A percentile compares a stretch with the other conserved stretches of the same genome.
These are phyloP conservation scores for Aspergillus biplanus DNA, from an alignment of 495 filamentous ascomycete genomes.

Conservation along the genomic window DNA sequence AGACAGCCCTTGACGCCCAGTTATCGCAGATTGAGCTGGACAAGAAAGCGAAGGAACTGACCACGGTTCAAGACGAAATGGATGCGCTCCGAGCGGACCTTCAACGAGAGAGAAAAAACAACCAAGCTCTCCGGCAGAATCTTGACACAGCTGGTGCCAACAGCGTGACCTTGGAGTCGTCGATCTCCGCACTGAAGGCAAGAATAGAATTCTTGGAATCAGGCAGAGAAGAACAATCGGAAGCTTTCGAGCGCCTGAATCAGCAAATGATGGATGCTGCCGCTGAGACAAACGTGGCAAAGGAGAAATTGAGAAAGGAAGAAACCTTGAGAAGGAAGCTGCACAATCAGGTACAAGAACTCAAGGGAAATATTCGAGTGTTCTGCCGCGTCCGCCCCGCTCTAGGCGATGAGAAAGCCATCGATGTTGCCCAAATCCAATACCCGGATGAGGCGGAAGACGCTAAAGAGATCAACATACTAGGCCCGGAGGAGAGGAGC, in stretches of 20 bases:
- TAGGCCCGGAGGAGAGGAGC: conserved; percentile 81
- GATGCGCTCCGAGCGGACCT: conserved; percentile 61
- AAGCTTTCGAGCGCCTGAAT: conserved; percentile 77
- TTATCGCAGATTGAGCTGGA: conserved; percentile 64
- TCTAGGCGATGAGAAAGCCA: conserved; percentile 56
- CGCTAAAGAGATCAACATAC: conserved; percentile 80
- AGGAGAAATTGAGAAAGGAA: conserved; percentile 85
- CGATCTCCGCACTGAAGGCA: conserved; percentile 71
- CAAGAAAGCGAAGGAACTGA: conserved; percentile 63
- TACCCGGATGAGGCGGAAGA: conserved; percentile 80
- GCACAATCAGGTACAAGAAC: conserved; percentile 96
- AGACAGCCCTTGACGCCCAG: conserved; percentile 65
- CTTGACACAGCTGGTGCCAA: conserved; percentile 66
- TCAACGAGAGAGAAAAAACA: conserved; percentile 62
- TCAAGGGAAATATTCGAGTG: conserved; percentile 99
- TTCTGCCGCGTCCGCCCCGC: conserved; percentile 96
- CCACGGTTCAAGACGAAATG: conserved; percentile 54
- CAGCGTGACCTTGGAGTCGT: conserved; percentile 70
- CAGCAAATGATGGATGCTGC: conserved; percentile 76
- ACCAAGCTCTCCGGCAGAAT: conserved; percentile 59
- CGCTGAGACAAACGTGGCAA: conserved; percentile 64
- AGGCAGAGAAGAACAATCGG: conserved; percentile 80
- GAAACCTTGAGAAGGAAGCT: conserved; percentile 89
- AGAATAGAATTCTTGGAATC: conserved; percentile 88
- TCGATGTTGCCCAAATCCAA: conserved; percentile 66